Conservation (phyloP, 495 filamentous ascomycete genomes). For the Emericellopsis terricola region DNA sequence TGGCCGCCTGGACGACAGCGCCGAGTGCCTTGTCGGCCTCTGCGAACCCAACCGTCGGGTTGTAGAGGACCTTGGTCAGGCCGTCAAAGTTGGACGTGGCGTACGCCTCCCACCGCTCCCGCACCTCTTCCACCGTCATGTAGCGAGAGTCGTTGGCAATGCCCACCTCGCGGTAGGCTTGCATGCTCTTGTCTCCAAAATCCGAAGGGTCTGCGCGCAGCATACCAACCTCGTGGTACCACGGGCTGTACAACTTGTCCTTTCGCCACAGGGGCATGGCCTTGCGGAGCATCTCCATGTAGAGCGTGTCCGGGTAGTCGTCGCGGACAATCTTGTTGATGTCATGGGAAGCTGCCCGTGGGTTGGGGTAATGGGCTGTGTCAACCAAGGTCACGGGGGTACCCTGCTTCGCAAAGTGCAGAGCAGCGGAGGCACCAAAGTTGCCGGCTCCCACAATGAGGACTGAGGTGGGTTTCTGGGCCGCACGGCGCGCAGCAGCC, state of each 20-base stretch:
- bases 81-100: slow-evolving; percentile 13
- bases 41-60: slow-evolving; percentile 19
- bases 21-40: slow-evolving; percentile 22
- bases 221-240: slow-evolving; percentile 34
- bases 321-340: slow-evolving; percentile 7
- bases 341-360: slow-evolving; percentile 11
- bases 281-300: slow-evolving; percentile 14
- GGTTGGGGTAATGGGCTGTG: slow-evolving; percentile 5
- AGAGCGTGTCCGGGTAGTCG: slow-evolving; percentile 5
- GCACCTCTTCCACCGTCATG: slow-evolving; percentile 7
- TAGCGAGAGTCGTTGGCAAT: slow-evolving; percentile 17
- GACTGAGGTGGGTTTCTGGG: no score
- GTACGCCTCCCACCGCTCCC: slow-evolving; percentile 10
- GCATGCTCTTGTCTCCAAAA: slow-evolving; percentile 10
- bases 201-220: slow-evolving; percentile 22
- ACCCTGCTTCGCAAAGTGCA: not conserved
- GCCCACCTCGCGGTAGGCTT: slow-evolving; percentile 17
- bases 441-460: slow-evolving; percentile 4
- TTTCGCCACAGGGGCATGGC: slow-evolving; percentile 30
- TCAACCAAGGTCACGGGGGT: slow-evolving; percentile 2
- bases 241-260: slow-evolving; percentile 23
- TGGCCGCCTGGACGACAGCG: slow-evolving; percentile 19
- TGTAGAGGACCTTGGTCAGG: slow-evolving; percentile 24
- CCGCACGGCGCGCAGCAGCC: no score
- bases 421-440: slow-evolving; percentile 3